Percentiles rank a stretch among this genome's conserved stretches.
Conservation (phyloP, 768 basidiomycete species). For the Termitomyces sp. region DNA sequence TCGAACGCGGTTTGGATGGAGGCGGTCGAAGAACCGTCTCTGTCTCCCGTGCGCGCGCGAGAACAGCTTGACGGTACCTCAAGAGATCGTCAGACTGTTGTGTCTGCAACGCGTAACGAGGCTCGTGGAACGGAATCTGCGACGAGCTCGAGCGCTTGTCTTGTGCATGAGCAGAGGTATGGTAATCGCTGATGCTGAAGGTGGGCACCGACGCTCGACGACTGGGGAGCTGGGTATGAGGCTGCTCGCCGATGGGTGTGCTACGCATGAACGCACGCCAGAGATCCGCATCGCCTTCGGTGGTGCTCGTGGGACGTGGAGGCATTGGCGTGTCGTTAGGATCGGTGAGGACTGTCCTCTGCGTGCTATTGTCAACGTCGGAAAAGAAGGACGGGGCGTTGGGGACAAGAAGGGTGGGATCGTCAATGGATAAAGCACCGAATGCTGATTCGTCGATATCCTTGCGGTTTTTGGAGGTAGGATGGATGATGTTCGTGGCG, state of each 20-base stretch:
- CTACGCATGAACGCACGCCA: conserved; percentile 5
- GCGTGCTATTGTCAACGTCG: conserved; percentile 15
- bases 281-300: background rate
- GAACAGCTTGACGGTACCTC: background rate
- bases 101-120: background rate
- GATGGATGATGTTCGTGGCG: background rate
- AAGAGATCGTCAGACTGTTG: background rate
- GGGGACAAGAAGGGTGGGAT: conserved; percentile 62
- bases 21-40: background rate
- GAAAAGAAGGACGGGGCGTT: background rate
- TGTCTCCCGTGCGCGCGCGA: background rate
- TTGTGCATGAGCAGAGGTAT: background rate
- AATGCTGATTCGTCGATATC: conserved; percentile 46
- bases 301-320: background rate
- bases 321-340: conserved; percentile 23
- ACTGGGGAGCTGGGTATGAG: background rate
- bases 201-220: background rate
- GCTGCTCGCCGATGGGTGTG: background rate
- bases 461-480: background rate
- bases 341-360: conserved; percentile 7
- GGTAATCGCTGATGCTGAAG: too few relatives aligned
- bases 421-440: conserved; percentile 73
- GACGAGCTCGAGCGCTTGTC: background rate
- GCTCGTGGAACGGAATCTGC: background rate
- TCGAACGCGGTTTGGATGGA: background rate